phyloP scores from a whole-genome alignment of 768 basidiomycete genomes.

The Rhizopogon vinicolor region DNA sequence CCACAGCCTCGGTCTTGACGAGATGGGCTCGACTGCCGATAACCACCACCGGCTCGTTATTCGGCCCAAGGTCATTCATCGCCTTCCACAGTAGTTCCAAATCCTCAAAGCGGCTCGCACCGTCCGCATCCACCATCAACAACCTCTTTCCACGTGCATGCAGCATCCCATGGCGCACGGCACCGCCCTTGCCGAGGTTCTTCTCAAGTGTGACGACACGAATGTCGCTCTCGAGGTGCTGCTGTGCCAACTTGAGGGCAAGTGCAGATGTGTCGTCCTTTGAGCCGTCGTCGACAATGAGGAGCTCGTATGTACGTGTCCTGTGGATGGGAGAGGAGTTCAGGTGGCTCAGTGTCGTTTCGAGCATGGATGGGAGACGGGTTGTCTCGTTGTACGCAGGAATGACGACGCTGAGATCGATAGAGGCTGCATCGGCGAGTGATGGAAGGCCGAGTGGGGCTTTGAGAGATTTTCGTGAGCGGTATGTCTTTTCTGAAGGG shows the following conservation, averaged over 20 bases:
- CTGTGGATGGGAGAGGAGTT: slow-evolving; percentile 26
- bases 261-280: slow-evolving; percentile 64
- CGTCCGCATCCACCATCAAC: slow-evolving; percentile 94
- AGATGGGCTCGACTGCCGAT: slow-evolving; percentile 93
- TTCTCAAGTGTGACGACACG: slow-evolving; percentile 71
- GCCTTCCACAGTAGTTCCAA: slow-evolving; percentile 72
- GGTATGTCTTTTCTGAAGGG: slow-evolving; percentile 68
- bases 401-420: slow-evolving; percentile 78
- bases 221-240: slow-evolving; percentile 56
- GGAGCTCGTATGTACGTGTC: slow-evolving; percentile 66
- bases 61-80: slow-evolving; percentile 58
- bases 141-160: slow-evolving; percentile 72
- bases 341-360: slow-evolving; percentile 66
- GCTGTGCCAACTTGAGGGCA: slow-evolving; percentile 60
- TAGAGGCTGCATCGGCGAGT: slow-evolving; percentile 49
- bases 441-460: slow-evolving; percentile 53
- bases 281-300: slow-evolving; percentile 91
- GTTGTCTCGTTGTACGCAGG: slow-evolving; percentile 89
- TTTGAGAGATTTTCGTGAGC: slow-evolving; percentile 47
- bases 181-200: slow-evolving; percentile 92
- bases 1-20: slow-evolving; percentile 88
- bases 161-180: slow-evolving; percentile 88
- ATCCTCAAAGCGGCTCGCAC: slow-evolving; percentile 85
- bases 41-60: slow-evolving; percentile 54
- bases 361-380: slow-evolving; percentile 84